Conservation (phyloP, 1,284 basidiomycete species). For the Chalciporus sp. region DNA sequence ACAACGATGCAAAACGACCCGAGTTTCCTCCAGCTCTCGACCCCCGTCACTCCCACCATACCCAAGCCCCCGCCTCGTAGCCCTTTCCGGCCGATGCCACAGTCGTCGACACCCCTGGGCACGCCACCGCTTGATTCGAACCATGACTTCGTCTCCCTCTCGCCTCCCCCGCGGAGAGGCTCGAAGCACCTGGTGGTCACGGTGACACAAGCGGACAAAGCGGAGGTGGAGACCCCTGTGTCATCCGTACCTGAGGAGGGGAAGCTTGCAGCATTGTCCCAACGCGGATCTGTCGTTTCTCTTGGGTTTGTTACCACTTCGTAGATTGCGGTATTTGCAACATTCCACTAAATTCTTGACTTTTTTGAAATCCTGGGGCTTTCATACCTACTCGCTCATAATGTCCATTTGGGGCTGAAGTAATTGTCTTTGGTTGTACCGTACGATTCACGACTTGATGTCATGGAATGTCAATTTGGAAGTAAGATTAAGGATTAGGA, state of each 20-base stretch:
- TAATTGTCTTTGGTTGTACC: conserved; percentile 5
- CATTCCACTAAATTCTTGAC: conserved; percentile 18
- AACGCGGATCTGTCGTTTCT: conserved; percentile 31
- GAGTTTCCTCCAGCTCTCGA: conserved; percentile 56
- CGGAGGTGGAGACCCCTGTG: conserved; percentile 13
- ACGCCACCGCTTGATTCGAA: conserved; percentile 12
- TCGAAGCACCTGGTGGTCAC: conserved; percentile 21
- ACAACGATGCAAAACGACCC: conserved; percentile 54
- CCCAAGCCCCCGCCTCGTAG: conserved; percentile 31
- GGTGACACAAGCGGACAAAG: conserved; percentile 14
- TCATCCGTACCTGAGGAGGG: conserved; percentile 13
- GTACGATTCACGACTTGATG: not conserved
- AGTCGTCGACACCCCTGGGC: conserved; percentile 4
- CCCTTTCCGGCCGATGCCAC: conserved; percentile 7
- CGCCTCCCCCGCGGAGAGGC: conserved; percentile 31
- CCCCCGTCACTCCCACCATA: conserved; percentile 42
- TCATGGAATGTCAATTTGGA: conserved; percentile 5
- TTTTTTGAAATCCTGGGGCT: conserved; percentile 2
- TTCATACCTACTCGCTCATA: not conserved
- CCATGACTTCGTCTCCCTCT: conserved; percentile 31
- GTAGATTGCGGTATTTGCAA: conserved; percentile 17
- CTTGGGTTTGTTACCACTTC: conserved; percentile 32
- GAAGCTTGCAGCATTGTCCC: conserved; percentile 10
- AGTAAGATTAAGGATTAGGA: conserved; percentile 4
- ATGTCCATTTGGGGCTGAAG: not conserved